Conservation (phyloP, 805 yeast genomes). For the Metschnikowia kunwiensis region DNA sequence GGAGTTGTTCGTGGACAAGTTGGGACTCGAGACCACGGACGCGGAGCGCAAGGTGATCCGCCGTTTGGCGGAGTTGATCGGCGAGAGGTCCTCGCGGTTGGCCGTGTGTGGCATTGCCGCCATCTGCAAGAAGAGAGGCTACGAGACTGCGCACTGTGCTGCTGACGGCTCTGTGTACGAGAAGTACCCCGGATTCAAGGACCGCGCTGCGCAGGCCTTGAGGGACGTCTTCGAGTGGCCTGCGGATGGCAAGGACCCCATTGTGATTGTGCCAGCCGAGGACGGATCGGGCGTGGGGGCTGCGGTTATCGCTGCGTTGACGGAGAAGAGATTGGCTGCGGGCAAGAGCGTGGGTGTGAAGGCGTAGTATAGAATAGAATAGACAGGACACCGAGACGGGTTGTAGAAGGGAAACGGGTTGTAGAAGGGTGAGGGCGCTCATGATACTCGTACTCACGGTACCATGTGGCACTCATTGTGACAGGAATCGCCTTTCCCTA, state of each 20-base stretch:
- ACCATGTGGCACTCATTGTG: too few species aligned
- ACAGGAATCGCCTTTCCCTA: too few species aligned
- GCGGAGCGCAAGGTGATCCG: slow-evolving; percentile 83
- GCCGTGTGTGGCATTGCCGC: slow-evolving; percentile 96
- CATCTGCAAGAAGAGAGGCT: slow-evolving; percentile 79
- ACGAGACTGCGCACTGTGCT: slow-evolving; percentile 79
- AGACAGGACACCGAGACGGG: too few species aligned
- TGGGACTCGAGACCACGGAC: slow-evolving; percentile 62
- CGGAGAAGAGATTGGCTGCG: slow-evolving; percentile 70
- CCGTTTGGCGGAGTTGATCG: slow-evolving; percentile 79
- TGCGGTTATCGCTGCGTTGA: slow-evolving; percentile 94
- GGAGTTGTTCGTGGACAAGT: slow-evolving; percentile 55
- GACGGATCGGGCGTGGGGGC: slow-evolving; percentile 99
- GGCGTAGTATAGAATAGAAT: neutral
- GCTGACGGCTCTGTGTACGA: slow-evolving; percentile 97
- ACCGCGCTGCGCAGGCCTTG: slow-evolving; percentile 83
- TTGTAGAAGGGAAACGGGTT: too few species aligned
- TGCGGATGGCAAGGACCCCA: slow-evolving; percentile 63
- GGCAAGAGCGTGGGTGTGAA: slow-evolving; percentile 64
- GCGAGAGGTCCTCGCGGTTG: slow-evolving; percentile 88
- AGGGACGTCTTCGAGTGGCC: slow-evolving; percentile 87
- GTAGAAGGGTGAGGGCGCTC: too few species aligned
- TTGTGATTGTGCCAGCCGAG: slow-evolving; percentile 85
- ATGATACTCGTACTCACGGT: too few species aligned
- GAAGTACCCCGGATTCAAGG: slow-evolving; percentile 88